Evolutionary conservation across 768 basidiomycete genomes (phyloP).

Genomic region (Nidularia sp.): DNA sequence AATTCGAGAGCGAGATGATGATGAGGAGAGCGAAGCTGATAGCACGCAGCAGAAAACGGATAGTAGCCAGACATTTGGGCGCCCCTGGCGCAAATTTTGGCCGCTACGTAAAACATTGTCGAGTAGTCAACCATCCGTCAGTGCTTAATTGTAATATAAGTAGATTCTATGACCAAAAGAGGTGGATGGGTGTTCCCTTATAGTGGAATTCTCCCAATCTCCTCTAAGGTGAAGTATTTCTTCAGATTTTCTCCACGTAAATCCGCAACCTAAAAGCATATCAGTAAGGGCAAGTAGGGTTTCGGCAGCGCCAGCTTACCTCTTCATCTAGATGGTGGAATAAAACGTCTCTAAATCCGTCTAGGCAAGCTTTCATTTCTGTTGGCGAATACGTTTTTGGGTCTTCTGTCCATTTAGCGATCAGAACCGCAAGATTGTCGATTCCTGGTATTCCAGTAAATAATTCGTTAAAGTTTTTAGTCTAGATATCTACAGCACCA

Average conservation of each 20-base stretch:
- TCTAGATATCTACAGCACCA: slow-evolving; percentile 20
- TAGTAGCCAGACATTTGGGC: too few species aligned
- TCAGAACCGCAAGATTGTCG: slow-evolving; percentile 32
- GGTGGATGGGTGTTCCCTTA: neutral
- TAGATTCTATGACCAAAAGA: too few species aligned
- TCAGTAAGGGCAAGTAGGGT: neutral
- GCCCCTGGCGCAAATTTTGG: too few species aligned
- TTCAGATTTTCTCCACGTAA: slow-evolving; percentile 45
- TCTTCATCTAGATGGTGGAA: slow-evolving; percentile 54
- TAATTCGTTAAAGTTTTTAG: neutral
- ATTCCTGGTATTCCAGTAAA: slow-evolving; percentile 28
- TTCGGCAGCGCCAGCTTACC: slow-evolving; percentile 19
- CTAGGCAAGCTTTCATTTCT: slow-evolving; percentile 46
- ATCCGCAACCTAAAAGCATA: slow-evolving; percentile 36
- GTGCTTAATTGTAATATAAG: too few species aligned
- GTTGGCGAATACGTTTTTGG: slow-evolving; percentile 44
- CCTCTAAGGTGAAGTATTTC: slow-evolving; percentile 48
- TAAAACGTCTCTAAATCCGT: slow-evolving; percentile 43
- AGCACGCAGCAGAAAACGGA: too few species aligned
- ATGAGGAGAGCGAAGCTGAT: too few species aligned
- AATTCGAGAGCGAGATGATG: too few species aligned
- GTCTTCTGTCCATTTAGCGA: slow-evolving; percentile 36
- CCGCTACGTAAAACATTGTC: too few species aligned
- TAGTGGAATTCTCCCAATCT: slow-evolving; percentile 22
- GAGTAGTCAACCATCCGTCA: too few species aligned